Evolutionary conservation across 2,329 filamentous ascomycete species (phyloP).

Genomic region (Clarireedia monteithiana): DNA sequence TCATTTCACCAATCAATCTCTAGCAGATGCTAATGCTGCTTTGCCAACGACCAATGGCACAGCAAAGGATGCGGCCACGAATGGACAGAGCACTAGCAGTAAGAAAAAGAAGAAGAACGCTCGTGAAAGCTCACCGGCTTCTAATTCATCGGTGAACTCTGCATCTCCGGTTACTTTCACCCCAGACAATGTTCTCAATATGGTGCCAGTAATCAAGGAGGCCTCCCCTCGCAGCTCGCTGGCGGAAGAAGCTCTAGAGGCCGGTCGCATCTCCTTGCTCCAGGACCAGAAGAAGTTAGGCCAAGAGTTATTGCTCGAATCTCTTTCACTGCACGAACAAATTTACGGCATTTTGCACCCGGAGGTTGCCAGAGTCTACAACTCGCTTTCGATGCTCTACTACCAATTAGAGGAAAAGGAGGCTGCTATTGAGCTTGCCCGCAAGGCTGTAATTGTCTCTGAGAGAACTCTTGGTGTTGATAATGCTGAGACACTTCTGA

Average conservation of each 20-base stretch:
- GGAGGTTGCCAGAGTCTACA: slow-evolving; percentile 92
- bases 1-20: slow-evolving; percentile 47
- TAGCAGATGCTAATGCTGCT: slow-evolving; percentile 28
- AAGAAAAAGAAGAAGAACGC: slow-evolving; percentile 53
- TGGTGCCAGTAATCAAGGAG: slow-evolving; percentile 93
- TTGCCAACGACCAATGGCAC: slow-evolving; percentile 30
- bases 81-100: slow-evolving; percentile 25
- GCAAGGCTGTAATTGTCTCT: slow-evolving; percentile 92
- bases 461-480: slow-evolving; percentile 92
- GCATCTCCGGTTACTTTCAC: slow-evolving; percentile 57
- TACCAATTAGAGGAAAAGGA: slow-evolving; percentile 98
- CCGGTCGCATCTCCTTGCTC: slow-evolving; percentile 89
- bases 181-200: slow-evolving; percentile 80
- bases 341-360: slow-evolving; percentile 97
- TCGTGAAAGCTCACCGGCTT: slow-evolving; percentile 41
- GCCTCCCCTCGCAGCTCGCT: slow-evolving; percentile 83
- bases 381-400: slow-evolving; percentile 90
- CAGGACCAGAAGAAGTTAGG: slow-evolving; percentile 94
- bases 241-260: slow-evolving; percentile 92
- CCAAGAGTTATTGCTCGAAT: slow-evolving; percentile 92
- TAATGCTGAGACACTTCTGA: slow-evolving; percentile 85
- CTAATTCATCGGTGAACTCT: slow-evolving; percentile 35
- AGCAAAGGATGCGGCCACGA: slow-evolving; percentile 35
- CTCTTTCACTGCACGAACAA: slow-evolving; percentile 91
- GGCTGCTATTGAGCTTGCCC: slow-evolving; percentile 86